Evolutionary conservation across 2,329 filamentous ascomycete genomes (phyloP), one percentile per base, ranked within the genome.

Genomic region (Colletotrichum costaricense): DNA sequence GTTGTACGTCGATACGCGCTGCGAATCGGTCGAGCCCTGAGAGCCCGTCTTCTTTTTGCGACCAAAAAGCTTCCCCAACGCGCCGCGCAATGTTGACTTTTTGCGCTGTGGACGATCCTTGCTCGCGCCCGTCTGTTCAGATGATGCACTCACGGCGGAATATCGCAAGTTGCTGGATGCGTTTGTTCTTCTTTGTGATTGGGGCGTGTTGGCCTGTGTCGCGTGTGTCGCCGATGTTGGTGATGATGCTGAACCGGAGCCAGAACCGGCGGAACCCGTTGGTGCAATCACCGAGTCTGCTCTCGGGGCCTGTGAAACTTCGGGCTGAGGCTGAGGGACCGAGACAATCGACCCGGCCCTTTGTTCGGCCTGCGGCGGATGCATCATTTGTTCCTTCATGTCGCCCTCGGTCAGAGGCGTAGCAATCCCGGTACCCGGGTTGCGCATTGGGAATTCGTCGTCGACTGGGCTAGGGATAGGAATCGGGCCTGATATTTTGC

Each of bases 401-500:
- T 76, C 76, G 26, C 76, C 77, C 35, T 67, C 72, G 12, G 78
- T 80, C 22, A 80, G 69, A n/a, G 81, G 78, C 9, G 78, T 80
- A 11, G 81, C 81, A 52, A 83, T 81, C 33, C 78, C 81, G 26
- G 80, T 76, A 14, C 82, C 81, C 12, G 85, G 84, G 35, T 84
- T 84, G 63, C 86, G 82, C 60, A 88, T 87, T 12, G 88, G 85
- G 76, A 90, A 88, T 71, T 90, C 89, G 74, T 90, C 87, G 71
- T 89, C 88, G 54, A 84, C 75, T 8, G 83, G 78, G 69, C 80
- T 82, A 22, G 83, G 79, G 26, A 92, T 87, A 2, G 89, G 89
- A 60, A 92, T 92, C 16, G 91, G 91, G 7, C 85, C 86, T 35
- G 90, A 92, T 74, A 92, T 92, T 76, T 87, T 88, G 74, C 89